Evolutionary conservation across 169 alveolate genomes (phyloP).

Genomic region (Eimeria falciformis): DNA sequence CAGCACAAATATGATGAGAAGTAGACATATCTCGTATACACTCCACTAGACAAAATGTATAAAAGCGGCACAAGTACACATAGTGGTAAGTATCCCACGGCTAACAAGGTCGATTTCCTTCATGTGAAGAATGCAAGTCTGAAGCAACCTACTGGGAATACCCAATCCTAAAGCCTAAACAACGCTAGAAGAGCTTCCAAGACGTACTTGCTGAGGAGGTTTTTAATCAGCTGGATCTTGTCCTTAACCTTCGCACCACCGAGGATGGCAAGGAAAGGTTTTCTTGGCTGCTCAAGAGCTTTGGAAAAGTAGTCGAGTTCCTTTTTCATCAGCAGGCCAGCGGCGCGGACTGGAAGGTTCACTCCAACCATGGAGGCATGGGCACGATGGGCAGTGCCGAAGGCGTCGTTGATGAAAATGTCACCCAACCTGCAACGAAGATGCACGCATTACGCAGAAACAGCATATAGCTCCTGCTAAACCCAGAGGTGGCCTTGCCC

Average conservation of each 20-base stretch:
- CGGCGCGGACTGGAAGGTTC: slow-evolving; percentile 90
- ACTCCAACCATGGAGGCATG: slow-evolving; percentile 98
- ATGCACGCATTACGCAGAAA: too few species aligned
- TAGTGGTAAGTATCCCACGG: neutral
- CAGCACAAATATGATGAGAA: too few species aligned
- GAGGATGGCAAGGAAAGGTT: slow-evolving; percentile 96
- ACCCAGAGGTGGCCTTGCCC: too few species aligned
- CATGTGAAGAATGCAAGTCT: neutral
- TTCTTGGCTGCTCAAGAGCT: slow-evolving; percentile 95
- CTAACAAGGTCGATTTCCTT: neutral
- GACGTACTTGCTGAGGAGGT: slow-evolving; percentile 90
- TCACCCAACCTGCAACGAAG: slow-evolving; percentile 98
- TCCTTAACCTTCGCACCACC: slow-evolving; percentile 99
- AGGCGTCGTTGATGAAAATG: slow-evolving; percentile 97
- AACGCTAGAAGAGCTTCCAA: too few species aligned
- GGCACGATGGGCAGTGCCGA: slow-evolving; percentile 99
- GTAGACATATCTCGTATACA: too few species aligned
- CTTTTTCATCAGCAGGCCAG: slow-evolving; percentile 96
- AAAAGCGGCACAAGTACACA: neutral
- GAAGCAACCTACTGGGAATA: too few species aligned
- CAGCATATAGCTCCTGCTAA: too few species aligned
- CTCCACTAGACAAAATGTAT: neutral
- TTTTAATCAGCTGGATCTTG: slow-evolving; percentile 96
- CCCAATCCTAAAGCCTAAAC: too few species aligned
- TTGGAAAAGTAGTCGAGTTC: slow-evolving; percentile 97